Percentiles rank a stretch among this genome's conserved stretches.
Conservation (phyloP, 2,329 filamentous ascomycete genomes). For the Coniochaeta prunicola region DNA sequence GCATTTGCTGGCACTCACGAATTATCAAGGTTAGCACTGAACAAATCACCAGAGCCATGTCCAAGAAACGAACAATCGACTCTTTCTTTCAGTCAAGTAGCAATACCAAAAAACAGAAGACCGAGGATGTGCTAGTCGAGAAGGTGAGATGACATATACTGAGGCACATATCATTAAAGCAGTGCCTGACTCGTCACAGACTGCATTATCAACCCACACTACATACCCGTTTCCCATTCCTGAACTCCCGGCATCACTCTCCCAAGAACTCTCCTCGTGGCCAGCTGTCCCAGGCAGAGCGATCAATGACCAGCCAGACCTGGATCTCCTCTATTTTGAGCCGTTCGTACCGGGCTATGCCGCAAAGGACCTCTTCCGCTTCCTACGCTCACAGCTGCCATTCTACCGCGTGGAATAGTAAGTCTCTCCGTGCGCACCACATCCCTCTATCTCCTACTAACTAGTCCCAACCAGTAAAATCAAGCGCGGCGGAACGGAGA, state of each 20-base stretch:
- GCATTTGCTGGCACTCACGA: background rate
- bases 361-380: slow-evolving; percentile 57
- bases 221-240: slow-evolving; percentile 45
- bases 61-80: slow-evolving; percentile 58
- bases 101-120: slow-evolving; percentile 31
- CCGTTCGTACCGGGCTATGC: slow-evolving; percentile 58
- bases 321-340: slow-evolving; percentile 70
- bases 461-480: slow-evolving; percentile 36
- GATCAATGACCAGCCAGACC: slow-evolving; percentile 61
- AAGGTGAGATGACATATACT: background rate
- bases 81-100: slow-evolving; percentile 52
- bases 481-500: slow-evolving; percentile 55
- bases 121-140: slow-evolving; percentile 5
- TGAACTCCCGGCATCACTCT: slow-evolving; percentile 30
- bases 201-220: slow-evolving; percentile 28
- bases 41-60: slow-evolving; percentile 15
- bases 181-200: slow-evolving; percentile 9
- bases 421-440: background rate
- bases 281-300: slow-evolving; percentile 44
- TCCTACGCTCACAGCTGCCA: slow-evolving; percentile 62
- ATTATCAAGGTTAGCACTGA: background rate
- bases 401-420: slow-evolving; percentile 68
- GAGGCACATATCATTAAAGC: background rate
- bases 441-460: background rate
- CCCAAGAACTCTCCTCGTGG: slow-evolving; percentile 30